Evolutionary conservation across 129 eudicot species (phyloP).

Genomic region (Ambrosia trifida): DNA sequence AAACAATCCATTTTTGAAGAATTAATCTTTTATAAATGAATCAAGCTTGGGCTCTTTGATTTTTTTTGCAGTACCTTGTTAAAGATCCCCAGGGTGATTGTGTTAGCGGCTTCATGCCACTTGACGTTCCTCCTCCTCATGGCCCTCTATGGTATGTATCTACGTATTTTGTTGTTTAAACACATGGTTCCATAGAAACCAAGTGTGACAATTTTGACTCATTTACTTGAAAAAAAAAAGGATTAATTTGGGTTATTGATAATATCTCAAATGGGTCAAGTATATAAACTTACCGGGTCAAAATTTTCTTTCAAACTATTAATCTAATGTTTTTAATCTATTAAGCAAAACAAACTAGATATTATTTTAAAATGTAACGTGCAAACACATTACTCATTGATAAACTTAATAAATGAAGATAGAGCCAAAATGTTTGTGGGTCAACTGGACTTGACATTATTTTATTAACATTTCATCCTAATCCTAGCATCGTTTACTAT

Average conservation of each 20-base stretch:
- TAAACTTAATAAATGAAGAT: neutral
- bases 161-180: neutral
- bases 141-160: conserved; percentile 68
- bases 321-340: too few relatives aligned
- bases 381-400: neutral
- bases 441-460: neutral
- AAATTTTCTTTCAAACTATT: neutral
- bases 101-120: conserved; percentile 64
- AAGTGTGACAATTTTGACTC: neutral
- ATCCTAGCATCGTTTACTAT: neutral
- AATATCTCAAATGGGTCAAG: neutral
- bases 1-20: too few relatives aligned
- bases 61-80: conserved; percentile 46
- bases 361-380: too few relatives aligned
- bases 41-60: neutral
- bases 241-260: neutral
- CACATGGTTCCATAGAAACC: neutral
- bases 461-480: neutral
- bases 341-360: too few relatives aligned
- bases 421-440: too few relatives aligned
- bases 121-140: conserved; percentile 56
- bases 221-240: neutral
- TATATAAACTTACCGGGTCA: neutral
- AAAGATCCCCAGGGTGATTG: conserved; percentile 46
- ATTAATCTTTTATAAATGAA: neutral